These are phyloP conservation scores for Colletotrichum trifolii DNA, from an alignment of 2,329 filamentous ascomycete genomes.

Conservation along the genomic window DNA sequence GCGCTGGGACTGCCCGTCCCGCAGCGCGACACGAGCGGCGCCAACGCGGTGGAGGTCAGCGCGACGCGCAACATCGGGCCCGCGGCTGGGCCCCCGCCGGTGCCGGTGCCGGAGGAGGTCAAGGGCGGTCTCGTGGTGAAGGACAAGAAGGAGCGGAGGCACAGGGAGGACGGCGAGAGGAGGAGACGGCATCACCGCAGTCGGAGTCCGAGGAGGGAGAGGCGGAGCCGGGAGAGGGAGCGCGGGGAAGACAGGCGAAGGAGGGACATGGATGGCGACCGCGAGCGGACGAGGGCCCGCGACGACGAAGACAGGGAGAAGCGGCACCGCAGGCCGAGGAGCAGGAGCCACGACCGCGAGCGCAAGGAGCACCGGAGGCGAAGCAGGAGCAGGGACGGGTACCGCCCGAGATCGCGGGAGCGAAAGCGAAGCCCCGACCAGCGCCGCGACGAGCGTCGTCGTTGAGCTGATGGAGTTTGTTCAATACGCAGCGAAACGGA, in stretches of 20 bases:
- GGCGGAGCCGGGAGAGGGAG: conserved; percentile 39
- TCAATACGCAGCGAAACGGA: no score
- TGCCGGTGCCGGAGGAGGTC: conserved; percentile 37
- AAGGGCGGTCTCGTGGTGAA: conserved; percentile 36
- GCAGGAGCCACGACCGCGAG: background rate
- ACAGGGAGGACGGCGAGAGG: conserved; percentile 46
- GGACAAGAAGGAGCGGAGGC: conserved; percentile 39
- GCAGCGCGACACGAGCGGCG: conserved; percentile 65
- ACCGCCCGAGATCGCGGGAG: conserved; percentile 20
- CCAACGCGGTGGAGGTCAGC: conserved; percentile 76
- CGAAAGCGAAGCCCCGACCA: conserved; percentile 27
- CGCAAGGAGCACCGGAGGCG: conserved; percentile 26
- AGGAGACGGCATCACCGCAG: conserved; percentile 52
- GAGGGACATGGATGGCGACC: conserved; percentile 20
- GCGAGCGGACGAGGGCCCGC: conserved; percentile 12
- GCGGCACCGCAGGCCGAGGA: conserved; percentile 12
- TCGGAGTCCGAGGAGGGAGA: conserved; percentile 39
- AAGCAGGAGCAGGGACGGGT: conserved; percentile 29
- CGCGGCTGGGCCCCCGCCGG: conserved; percentile 24
- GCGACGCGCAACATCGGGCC: conserved; percentile 49
- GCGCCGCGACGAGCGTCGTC: conserved; percentile 24
- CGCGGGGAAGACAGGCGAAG: conserved; percentile 24
- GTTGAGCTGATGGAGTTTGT: background rate
- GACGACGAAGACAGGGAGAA: conserved; percentile 31
- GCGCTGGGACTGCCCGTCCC: conserved; percentile 84